Base-by-base conservation (phyloP, 1,284 basidiomycete species). In the Binderoboletus segoi region DNA sequence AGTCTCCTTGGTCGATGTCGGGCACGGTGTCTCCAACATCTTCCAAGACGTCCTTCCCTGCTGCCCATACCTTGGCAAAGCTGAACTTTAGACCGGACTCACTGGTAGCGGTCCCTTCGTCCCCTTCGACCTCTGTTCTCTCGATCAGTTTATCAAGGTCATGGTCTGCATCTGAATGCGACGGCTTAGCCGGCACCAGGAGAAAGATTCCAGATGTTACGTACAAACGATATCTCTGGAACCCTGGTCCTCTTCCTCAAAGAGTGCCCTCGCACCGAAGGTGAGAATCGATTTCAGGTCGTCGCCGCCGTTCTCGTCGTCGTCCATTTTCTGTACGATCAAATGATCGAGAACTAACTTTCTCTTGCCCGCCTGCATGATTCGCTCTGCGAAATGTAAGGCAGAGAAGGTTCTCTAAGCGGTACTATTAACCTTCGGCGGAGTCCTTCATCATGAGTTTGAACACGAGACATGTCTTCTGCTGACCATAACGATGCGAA, bases 251-350 rank as follows among this genome's bases (percentile, higher is more conserved):
- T 57, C 82, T 42, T 83, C 80, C 45, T 91, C 85, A 67, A 94
- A 92, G 12, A 96, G 79, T 1, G 87, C 85, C 70, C 88, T 84
- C 28, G 91, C 92, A 35, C 93, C 93, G 62, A 87, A 91, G 21
- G 91, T 89, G 7, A 96, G 79, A 61, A 95, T 90, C 3, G 89
- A 91, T 67, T 88, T 84, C 12, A 93, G 77, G 62, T 94, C 84
- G 61, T 89, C 86, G 53, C 85, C 81, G 24, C 80, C 83, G 30
- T 85, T 85, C 46, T 89, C 89, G 51, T 89, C 85, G 57, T 87
- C 84, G 63, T 93, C 90, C 85, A 96, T 93, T 70, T 93, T 93
- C 74, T 96, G 94, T 6, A 94, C 94, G 58, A 96, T 95, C 16
- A 96, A 77, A 74, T 96, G 94, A 67, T 96, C 94, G 5, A 96